A percentile compares a stretch with the other conserved stretches of the same genome.
These are phyloP conservation scores for Myxozyma kluyveri DNA, from an alignment of 805 yeast genomes.

Conservation along the genomic window DNA sequence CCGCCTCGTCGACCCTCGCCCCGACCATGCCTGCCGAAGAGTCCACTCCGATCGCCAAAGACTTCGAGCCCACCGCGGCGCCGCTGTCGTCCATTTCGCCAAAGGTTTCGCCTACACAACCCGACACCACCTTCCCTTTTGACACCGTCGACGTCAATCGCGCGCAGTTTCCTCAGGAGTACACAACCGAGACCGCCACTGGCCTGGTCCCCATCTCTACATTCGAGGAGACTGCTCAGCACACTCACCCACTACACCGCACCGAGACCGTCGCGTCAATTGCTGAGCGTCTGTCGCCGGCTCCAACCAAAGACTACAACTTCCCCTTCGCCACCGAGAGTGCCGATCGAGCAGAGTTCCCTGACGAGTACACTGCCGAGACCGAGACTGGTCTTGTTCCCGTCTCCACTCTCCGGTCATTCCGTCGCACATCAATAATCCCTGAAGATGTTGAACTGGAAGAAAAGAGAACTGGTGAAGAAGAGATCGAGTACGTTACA, in stretches of 20 bases:
- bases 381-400: constrained; percentile 88
- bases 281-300: constrained; percentile 56
- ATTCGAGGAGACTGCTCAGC: constrained; percentile 30
- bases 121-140: constrained; percentile 49
- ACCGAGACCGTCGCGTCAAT: constrained; percentile 74
- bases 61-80: background rate
- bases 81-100: no score
- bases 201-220: constrained; percentile 75
- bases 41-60: background rate
- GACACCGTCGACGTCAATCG: constrained; percentile 21
- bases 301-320: constrained; percentile 50
- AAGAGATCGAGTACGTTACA: constrained; percentile 71
- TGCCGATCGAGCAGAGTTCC: constrained; percentile 54
- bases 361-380: constrained; percentile 88
- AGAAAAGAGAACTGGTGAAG: constrained; percentile 34
- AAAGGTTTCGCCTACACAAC: no score
- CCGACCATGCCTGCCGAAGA: background rate
- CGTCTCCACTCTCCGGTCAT: constrained; percentile 53
- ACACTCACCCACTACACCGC: constrained; percentile 18
- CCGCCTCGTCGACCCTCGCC: constrained; percentile 11
- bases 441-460: constrained; percentile 29
- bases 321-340: constrained; percentile 44
- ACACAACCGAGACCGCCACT: constrained; percentile 78
- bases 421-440: constrained; percentile 15
- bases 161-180: constrained; percentile 82